Evolutionary conservation across 1,284 basidiomycete species (phyloP).

Genomic region (Cutaneotrichosporon cutaneum): DNA sequence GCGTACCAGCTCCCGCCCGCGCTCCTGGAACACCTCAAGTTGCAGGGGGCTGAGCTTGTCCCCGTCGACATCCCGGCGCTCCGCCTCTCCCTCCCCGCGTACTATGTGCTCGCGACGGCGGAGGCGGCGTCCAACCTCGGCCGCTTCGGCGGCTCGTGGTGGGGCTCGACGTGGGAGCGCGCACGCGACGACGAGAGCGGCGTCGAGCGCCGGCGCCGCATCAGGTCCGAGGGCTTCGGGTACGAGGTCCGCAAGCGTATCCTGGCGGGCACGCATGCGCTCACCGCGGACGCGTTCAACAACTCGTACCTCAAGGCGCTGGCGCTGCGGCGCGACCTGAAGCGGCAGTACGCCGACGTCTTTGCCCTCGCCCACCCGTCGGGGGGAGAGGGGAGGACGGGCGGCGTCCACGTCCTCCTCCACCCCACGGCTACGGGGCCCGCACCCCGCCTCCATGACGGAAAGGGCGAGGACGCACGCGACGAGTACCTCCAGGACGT

Average conservation of each 20-base stretch:
- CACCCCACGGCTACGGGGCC: conserved; percentile 80
- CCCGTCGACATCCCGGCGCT: conserved; percentile 78
- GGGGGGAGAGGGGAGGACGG: conserved; percentile 20
- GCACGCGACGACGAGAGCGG: conserved; percentile 55
- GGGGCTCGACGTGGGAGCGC: conserved; percentile 56
- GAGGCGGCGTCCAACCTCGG: conserved; percentile 93
- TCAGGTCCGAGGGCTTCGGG: conserved; percentile 74
- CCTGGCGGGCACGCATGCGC: conserved; percentile 85
- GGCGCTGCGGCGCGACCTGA: conserved; percentile 68
- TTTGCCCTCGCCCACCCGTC: conserved; percentile 59
- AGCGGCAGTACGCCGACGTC: conserved; percentile 69
- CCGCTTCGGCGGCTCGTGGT: conserved; percentile 78
- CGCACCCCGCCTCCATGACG: conserved; percentile 58
- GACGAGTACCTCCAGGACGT: conserved; percentile 82
- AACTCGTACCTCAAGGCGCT: conserved; percentile 95
- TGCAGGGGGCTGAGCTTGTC: conserved; percentile 66
- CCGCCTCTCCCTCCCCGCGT: conserved; percentile 78
- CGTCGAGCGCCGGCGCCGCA: conserved; percentile 60
- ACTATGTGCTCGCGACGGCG: conserved; percentile 91
- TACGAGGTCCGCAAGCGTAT: conserved; percentile 82
- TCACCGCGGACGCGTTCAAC: conserved; percentile 90
- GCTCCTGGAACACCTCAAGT: conserved; percentile 58
- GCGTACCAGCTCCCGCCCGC: conserved; percentile 36
- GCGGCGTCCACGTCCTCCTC: conserved; percentile 71
- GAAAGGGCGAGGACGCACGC: conserved; percentile 46